Percentiles rank a stretch among this genome's conserved stretches.
These are phyloP conservation scores for Macrocystidia cucumis DNA, from an alignment of 1,284 basidiomycete genomes.

Conservation along the genomic window DNA sequence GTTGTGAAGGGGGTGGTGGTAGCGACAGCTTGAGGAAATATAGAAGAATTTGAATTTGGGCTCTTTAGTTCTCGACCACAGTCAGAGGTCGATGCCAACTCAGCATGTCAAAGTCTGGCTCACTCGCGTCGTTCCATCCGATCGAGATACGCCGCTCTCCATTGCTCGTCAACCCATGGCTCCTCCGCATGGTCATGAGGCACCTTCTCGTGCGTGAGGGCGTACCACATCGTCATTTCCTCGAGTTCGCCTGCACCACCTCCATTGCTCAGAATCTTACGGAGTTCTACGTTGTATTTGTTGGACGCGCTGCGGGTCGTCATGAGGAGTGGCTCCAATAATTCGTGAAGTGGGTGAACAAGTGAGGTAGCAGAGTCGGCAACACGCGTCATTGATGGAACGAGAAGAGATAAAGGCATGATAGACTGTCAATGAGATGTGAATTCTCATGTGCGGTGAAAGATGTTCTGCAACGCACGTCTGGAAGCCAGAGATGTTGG, in stretches of 20 bases:
- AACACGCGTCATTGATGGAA: slow-evolving; percentile 47
- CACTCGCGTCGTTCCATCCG: slow-evolving; percentile 68
- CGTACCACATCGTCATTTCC: slow-evolving; percentile 69
- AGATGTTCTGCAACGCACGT: slow-evolving; percentile 30
- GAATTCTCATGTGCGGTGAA: background rate
- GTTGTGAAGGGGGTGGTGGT: slow-evolving; percentile 31
- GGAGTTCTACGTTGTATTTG: slow-evolving; percentile 59
- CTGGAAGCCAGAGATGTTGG: slow-evolving; percentile 71
- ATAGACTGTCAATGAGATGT: slow-evolving; percentile 40
- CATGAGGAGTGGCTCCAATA: slow-evolving; percentile 52
- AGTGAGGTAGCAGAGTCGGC: slow-evolving; percentile 16
- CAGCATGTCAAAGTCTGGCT: slow-evolving; percentile 18
- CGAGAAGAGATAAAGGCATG: slow-evolving; percentile 50
- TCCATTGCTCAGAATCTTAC: slow-evolving; percentile 46
- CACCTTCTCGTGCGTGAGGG: slow-evolving; percentile 47
- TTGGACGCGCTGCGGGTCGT: slow-evolving; percentile 43
- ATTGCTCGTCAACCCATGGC: slow-evolving; percentile 41
- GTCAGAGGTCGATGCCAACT: background rate
- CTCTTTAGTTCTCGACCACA: slow-evolving; percentile 28
- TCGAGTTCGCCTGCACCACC: slow-evolving; percentile 55
- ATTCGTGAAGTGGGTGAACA: slow-evolving; percentile 46
- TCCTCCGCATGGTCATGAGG: slow-evolving; percentile 16
- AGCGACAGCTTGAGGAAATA: slow-evolving; percentile 58
- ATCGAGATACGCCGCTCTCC: slow-evolving; percentile 48
- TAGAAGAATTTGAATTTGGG: slow-evolving; percentile 65